Base-by-base conservation (phyloP, 371 early-diverging fungal genomes). In the Fennellomyces sp. region DNA sequence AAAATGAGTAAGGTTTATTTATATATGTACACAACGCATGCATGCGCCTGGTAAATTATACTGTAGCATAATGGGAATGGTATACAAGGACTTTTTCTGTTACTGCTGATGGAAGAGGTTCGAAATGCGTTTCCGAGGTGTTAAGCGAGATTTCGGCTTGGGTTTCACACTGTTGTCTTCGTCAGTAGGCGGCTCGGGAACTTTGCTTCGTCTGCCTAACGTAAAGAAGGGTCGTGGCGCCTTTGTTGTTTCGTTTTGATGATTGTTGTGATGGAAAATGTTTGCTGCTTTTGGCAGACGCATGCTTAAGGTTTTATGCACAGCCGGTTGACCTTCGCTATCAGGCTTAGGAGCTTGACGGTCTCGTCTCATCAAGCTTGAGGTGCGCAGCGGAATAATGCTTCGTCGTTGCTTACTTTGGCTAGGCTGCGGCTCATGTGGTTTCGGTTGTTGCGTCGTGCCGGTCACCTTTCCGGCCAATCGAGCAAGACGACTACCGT, bases 271-370 rank as follows among this genome's bases (percentile, higher is more conserved):
- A 5, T 5, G 8, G 23, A 45, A 23, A 21, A 45, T 45, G 45
- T 12, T 23, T 17, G n/a, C 21, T 17, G 45, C 45, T 45, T 45
- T 45, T 45, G 45, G 45, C 23, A 45, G 12, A 3, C 21, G 19
- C 45, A 45, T 45, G 21, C 45, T 45, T 25, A 45, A 45, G n/a
- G 45, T 45, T 45, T 23, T 45, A 45, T 45, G 45, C 45, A 45
- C 23, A 45, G 23, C 3, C n/a, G n/a, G n/a, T n/a, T n/a, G n/a
- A n/a, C n/a, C n/a, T n/a, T n/a, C n/a, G n/a, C n/a, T n/a, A n/a
- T n/a, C n/a, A n/a, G n/a, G n/a, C n/a, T n/a, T n/a, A 5, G 45
- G 23, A 45, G 45, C 23, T n/a, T n/a, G n/a, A n/a, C n/a, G n/a
- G n/a, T n/a, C n/a, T n/a, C n/a, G n/a, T n/a, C n/a, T n/a, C n/a